Evolutionary conservation across 108 stramenopile species (phyloP).

Genomic region (Cylindrotheca fusiformis): DNA sequence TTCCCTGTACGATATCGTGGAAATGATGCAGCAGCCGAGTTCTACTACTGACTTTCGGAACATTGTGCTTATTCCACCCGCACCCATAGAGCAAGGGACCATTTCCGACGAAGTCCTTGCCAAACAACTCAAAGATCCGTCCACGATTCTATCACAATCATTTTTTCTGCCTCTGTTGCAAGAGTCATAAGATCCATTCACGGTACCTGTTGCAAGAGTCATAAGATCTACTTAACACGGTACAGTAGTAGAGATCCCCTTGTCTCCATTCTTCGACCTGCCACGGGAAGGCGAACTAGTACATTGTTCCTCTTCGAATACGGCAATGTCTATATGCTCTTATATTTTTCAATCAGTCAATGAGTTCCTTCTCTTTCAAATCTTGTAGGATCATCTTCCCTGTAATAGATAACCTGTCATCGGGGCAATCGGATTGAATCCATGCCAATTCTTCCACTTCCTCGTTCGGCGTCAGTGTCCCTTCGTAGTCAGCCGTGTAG

Average conservation of each 20-base stretch:
- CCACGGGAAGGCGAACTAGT: no score
- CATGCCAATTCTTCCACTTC: constrained; percentile 56
- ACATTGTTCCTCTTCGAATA: no score
- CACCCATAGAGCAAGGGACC: neutral
- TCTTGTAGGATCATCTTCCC: constrained; percentile 52
- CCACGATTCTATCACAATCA: neutral
- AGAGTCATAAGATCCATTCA: no score
- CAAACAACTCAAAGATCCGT: neutral
- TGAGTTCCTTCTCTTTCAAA: constrained; percentile 42
- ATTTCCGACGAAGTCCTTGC: neutral
- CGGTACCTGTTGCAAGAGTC: no score
- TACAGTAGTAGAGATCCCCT: no score
- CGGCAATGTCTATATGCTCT: no score
- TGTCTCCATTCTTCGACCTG: no score
- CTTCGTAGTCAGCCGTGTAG: constrained; percentile 41
- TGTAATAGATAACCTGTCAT: constrained; percentile 35
- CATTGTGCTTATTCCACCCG: neutral
- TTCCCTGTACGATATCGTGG: neutral
- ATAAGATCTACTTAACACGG: no score
- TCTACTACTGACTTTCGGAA: neutral
- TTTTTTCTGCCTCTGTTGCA: neutral
- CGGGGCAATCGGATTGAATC: constrained; percentile 46
- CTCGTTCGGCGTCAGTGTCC: constrained; percentile 31
- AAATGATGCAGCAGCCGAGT: neutral
- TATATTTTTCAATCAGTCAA: no score